Evolutionary conservation across 768 basidiomycete species (phyloP), one percentile per base, ranked within the genome.

Genomic region (Phaffia tasmanica): DNA sequence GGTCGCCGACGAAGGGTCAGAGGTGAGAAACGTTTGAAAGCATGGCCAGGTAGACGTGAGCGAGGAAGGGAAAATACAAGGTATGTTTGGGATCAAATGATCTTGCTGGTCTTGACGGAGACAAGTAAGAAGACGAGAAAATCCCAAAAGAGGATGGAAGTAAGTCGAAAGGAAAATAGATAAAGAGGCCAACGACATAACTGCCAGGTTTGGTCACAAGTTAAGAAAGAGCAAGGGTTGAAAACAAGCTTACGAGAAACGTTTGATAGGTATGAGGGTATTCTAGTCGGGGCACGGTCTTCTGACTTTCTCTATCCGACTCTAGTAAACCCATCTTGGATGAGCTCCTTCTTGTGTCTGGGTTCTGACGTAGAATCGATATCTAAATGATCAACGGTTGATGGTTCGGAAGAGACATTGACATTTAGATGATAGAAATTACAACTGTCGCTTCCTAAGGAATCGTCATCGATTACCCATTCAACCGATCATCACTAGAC

Each of bases 1-100:
- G 32, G 8, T 9, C 32, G 27, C 21, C 11, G 46, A 54, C 0
- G 63, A 35, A 73, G 23, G 16, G 16, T 25, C 48, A 7, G 30
- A 19, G 62, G 21, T 16, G 57, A 58, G 64, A 53, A 65, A 65
- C 1, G 49, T 27, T 19, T 50, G 21, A n/a, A 60, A 54, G 57
- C 64, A 65, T 19, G 71, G 29, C 73, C 73, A 74, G 32, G 51
- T 35, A 7, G 65, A 54, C 0, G 71, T 71, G 29, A 69, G 51
- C 5, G 29, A 7, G 2, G 67, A n/a, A 0, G 72, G 70, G 16
- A 74, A 59, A 47, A 74, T 7, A 56, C 71, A 73, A 2, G 73
- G 72, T 15, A 59, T 62, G 57, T 74, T 74, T 5, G 68, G 71
- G 18, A 73, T 63, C 3, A 73, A 64, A 51, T 75, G 74, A 21